Evolutionary conservation across 345 rosid species (phyloP).

Genomic region (Camelina sativa): DNA sequence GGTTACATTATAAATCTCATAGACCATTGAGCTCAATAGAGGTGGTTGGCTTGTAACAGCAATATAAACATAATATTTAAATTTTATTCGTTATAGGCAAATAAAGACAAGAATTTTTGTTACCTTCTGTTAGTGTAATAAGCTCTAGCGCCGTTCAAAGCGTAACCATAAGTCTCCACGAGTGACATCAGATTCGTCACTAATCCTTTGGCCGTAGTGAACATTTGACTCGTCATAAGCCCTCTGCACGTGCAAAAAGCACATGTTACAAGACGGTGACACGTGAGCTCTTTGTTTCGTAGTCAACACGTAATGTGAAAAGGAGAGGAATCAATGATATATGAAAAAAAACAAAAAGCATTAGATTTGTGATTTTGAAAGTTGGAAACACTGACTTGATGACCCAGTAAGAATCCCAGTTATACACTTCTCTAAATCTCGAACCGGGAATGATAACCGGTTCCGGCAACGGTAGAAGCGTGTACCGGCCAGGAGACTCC

Average conservation of each 20-base stretch:
- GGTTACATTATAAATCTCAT: constrained; percentile 66
- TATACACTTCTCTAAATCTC: constrained; percentile 85
- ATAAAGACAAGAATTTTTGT: not conserved
- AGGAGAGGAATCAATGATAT: not conserved
- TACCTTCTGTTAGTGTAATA: constrained; percentile 93
- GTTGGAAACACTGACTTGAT: constrained; percentile 70
- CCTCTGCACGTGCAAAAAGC: constrained; percentile 60
- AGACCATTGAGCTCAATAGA: constrained; percentile 83
- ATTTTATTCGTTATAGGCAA: not conserved
- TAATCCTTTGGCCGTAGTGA: constrained; percentile 70
- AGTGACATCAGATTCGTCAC: constrained; percentile 74
- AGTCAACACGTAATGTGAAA: constrained; percentile 30
- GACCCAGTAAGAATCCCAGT: constrained; percentile 98
- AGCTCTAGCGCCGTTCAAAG: constrained; percentile 76
- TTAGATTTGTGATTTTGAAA: not conserved
- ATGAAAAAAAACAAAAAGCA: not conserved
- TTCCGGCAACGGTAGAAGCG: constrained; percentile 77
- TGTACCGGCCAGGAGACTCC: constrained; percentile 63
- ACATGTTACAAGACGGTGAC: constrained; percentile 13
- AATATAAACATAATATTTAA: not conserved
- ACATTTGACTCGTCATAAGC: constrained; percentile 84
- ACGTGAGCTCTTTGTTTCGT: constrained; percentile 17
- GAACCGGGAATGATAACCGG: constrained; percentile 79
- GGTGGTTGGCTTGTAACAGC: constrained; percentile 79
- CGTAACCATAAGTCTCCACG: constrained; percentile 71